Evolutionary conservation across 768 basidiomycete genomes (phyloP).

Genomic region (Suillus lakei): DNA sequence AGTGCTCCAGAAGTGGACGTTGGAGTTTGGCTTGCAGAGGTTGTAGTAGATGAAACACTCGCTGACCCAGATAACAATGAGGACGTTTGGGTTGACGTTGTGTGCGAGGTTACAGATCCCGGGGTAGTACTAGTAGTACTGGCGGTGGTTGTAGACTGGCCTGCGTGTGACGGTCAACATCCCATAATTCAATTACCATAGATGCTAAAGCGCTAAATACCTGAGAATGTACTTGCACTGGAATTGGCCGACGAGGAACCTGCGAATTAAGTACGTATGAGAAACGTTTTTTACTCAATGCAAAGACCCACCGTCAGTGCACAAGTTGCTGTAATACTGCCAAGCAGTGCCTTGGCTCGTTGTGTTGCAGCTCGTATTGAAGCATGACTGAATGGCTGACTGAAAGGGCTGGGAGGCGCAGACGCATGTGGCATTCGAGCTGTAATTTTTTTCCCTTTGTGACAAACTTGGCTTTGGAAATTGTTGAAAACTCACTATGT

Average conservation of each 20-base stretch:
- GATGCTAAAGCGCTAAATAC: neutral
- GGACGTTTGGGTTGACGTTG: slow-evolving; percentile 1
- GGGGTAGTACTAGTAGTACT: neutral
- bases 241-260: neutral
- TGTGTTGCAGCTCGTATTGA: neutral
- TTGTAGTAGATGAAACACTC: neutral
- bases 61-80: neutral
- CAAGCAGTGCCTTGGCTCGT: neutral
- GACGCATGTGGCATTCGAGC: slow-evolving; percentile 5
- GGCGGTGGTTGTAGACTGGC: neutral
- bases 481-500: neutral
- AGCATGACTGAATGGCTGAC: slow-evolving; percentile 3
- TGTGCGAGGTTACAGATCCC: neutral
- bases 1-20: slow-evolving; percentile 10
- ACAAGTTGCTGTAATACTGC: slow-evolving; percentile 2
- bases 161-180: neutral
- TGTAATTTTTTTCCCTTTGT: neutral
- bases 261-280: neutral
- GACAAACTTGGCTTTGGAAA: neutral
- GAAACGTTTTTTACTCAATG: neutral
- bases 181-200: neutral
- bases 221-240: neutral
- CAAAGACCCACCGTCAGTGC: neutral
- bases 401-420: neutral
- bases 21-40: slow-evolving; percentile 2